Evolutionary conservation across 2,329 filamentous ascomycete genomes (phyloP), one percentile per base, ranked within the genome.

Genomic region (Botrytis elliptica): DNA sequence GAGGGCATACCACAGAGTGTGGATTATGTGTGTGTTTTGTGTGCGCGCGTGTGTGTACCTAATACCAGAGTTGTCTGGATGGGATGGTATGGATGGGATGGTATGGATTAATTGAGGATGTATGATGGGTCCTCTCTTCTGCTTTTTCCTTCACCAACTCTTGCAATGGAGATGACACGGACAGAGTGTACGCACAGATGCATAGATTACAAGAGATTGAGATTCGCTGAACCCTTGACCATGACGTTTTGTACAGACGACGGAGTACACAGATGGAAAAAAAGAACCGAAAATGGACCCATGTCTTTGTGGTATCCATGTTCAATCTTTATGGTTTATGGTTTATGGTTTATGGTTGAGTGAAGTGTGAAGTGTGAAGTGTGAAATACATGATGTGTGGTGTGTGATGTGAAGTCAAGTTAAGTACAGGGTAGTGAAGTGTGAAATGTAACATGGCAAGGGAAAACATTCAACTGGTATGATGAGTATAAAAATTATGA

Each of bases 161-260:
- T 36, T 20, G 2, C 16, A 36, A 59, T 59, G 29, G 16, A 36
- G 55, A 33, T 16, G 18, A 33, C 9, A 33, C 29, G n/a, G 57
- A 36, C n/a, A 33, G 36, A n/a, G 60, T 18, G 38, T 64, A n/a
- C 38, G 38, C 60, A 64, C 25, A 64, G 60, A 64, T 64, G 38
- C 38, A 42, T 29, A 64, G 38, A 44, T 29, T 29, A 44, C 62
- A 44, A 55, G 60, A 64, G 25, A 64, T 64, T 64, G 38, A 64
- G 38, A 64, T 64, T 64, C 62, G 38, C 40, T 44, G 25, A 44
- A 64, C 62, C 62, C 62, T 64, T 42, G 62, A 64, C 62, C 62
- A 64, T 64, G 62, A 64, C 62, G 62, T 64, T 64, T 63, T 29
- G n/a, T 7, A 25, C 20, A 33, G 8, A 33, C 8, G 7, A 55